Evolutionary conservation across 176 grass and related monocot species (phyloP), one percentile per base, ranked within the genome.

Genomic region (Triticum dicoccoides): DNA sequence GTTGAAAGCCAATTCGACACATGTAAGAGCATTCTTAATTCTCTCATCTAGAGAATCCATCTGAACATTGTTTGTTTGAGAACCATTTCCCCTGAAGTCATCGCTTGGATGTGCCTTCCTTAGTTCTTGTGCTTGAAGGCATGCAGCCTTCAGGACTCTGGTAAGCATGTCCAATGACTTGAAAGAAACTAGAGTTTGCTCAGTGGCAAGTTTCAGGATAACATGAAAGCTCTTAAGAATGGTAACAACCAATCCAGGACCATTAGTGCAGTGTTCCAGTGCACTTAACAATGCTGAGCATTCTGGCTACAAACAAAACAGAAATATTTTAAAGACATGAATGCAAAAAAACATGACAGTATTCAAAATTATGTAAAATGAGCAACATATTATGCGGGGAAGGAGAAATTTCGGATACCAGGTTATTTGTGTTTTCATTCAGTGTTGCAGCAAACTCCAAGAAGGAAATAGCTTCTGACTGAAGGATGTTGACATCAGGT

Each of bases 391-490:
- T 69, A 88, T 64, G 41, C 47, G 51, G 79, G 13, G 17, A 52
- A 38, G 30, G 61, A 83, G 56, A 69, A 80, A 78, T 85, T 45
- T 41, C 23, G 32, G 62, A 92, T 94, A 98, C 96, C 96, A 92
- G 80, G 61, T 98, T 98, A 88, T 92, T 92, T 86, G 90, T 90
- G 65, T 96, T 98, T 85, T 89, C 92, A 87, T 80, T 91, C 38
- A 95, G 85, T 82, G 92, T 91, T 72, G 96, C 93, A 79, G 94
- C 91, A 88, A 96, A 98, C 91, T 98, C 96, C 92, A 98, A 94
- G 78, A 98, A 98, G 52, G 92, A 98, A 87, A 98, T 94, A 85
- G 93, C 96, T 89, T 98, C 96, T 24, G 85, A 73, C 91, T 98
- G 96, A 89, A 98, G 79, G 76, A 87, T 84, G 58, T 94, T 91